phyloP scores from a whole-genome alignment of 352 stramenopile species.

The Phytophthora brassicae region DNA sequence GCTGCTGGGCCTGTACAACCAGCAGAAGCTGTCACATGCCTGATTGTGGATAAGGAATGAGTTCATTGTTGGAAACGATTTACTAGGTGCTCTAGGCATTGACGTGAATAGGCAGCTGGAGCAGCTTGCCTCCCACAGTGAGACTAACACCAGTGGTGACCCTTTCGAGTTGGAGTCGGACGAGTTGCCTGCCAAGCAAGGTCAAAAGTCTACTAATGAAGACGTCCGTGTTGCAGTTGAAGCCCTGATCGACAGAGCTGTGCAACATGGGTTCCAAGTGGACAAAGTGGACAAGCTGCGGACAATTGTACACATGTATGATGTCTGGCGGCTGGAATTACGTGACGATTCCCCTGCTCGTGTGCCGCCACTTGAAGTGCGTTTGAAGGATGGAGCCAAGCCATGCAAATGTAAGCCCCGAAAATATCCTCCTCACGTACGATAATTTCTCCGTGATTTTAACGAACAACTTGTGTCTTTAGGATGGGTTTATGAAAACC shows the following conservation, averaged over 20 bases:
- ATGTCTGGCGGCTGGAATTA: too few relatives aligned
- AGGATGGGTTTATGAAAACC: slow-evolving; percentile 16
- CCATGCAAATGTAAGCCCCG: too few relatives aligned
- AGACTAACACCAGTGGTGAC: background rate
- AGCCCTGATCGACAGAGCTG: slow-evolving; percentile 1
- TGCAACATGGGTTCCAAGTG: slow-evolving; percentile 11
- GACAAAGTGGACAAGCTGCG: slow-evolving; percentile 5
- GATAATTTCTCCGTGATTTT: slow-evolving; percentile 10
- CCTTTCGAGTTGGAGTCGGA: background rate
- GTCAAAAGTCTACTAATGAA: too few relatives aligned
- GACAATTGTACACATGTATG: background rate
- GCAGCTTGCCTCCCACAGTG: slow-evolving; percentile 1
- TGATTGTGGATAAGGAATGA: background rate
- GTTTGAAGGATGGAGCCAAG: too few relatives aligned
- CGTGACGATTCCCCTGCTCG: too few relatives aligned
- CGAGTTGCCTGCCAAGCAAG: background rate
- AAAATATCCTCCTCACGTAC: too few relatives aligned
- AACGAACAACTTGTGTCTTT: slow-evolving; percentile 8
- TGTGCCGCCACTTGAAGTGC: too few relatives aligned
- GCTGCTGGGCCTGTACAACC: background rate
- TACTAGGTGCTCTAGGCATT: slow-evolving; percentile 5
- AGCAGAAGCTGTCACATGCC: background rate
- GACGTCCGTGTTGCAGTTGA: background rate
- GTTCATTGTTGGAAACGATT: background rate
- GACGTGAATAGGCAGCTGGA: too few relatives aligned